Evolutionary conservation across 768 basidiomycete species (phyloP).

Genomic region (Hericium alpestre): DNA sequence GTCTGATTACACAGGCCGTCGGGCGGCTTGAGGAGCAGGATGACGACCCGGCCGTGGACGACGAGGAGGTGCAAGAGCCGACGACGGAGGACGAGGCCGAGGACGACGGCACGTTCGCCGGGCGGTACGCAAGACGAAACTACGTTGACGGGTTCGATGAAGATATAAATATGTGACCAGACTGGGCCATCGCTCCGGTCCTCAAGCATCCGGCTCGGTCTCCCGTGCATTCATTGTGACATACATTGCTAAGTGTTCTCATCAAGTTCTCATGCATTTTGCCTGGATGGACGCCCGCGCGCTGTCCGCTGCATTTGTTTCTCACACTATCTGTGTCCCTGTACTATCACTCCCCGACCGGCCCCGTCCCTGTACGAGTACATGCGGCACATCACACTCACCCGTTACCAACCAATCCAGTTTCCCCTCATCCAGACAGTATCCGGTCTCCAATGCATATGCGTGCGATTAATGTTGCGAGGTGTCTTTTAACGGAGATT

Average conservation of each 20-base stretch:
- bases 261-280: neutral
- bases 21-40: constrained; percentile 27
- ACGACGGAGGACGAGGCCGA: constrained; percentile 73
- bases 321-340: neutral
- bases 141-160: constrained; percentile 28
- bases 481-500: too few species aligned
- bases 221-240: neutral
- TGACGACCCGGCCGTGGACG: constrained; percentile 18
- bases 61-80: constrained; percentile 30
- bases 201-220: too few species aligned
- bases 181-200: neutral
- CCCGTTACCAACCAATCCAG: neutral
- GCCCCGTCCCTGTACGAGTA: neutral
- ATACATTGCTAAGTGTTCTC: neutral
- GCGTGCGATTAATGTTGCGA: neutral
- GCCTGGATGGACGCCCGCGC: neutral
- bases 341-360: neutral
- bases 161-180: constrained; percentile 22
- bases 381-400: too few species aligned
- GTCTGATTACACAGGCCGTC: constrained; percentile 33
- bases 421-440: neutral
- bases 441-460: neutral
- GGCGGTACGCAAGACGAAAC: constrained; percentile 55
- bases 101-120: constrained; percentile 51
- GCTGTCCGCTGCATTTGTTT: neutral